phyloP scores from a whole-genome alignment of 2,329 filamentous ascomycete species.

The Thelonectria rubi region DNA sequence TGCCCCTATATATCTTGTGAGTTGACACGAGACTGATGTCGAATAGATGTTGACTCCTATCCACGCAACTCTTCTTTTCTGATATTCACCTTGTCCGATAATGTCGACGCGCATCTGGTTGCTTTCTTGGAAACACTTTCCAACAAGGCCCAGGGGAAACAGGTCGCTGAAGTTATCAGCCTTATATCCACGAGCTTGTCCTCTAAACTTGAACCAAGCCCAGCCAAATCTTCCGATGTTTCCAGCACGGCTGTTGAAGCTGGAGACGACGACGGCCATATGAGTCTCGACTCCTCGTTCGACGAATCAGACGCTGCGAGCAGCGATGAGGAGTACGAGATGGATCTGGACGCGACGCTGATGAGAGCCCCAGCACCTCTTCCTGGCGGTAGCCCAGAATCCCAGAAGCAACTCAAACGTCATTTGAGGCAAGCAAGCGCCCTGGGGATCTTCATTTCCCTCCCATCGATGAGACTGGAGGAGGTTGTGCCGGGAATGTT shows the following conservation, averaged over 20 bases:
- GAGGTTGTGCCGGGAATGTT: slow-evolving; percentile 57
- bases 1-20: slow-evolving; percentile 13
- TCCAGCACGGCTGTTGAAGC: neutral
- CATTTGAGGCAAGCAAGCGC: slow-evolving; percentile 63
- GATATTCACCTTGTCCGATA: slow-evolving; percentile 54
- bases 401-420: slow-evolving; percentile 29
- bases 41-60: slow-evolving; percentile 48
- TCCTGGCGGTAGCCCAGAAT: neutral
- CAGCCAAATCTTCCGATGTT: neutral
- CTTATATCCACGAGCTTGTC: slow-evolving; percentile 31
- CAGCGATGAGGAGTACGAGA: slow-evolving; percentile 26
- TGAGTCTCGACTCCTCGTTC: slow-evolving; percentile 20
- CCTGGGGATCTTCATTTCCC: slow-evolving; percentile 76
- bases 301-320: slow-evolving; percentile 23
- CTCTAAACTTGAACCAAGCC: slow-evolving; percentile 15
- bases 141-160: slow-evolving; percentile 43
- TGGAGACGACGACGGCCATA: neutral
- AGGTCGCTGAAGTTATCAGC: slow-evolving; percentile 31
- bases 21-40: neutral
- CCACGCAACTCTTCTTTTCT: slow-evolving; percentile 52
- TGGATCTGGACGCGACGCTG: slow-evolving; percentile 23
- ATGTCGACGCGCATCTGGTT: slow-evolving; percentile 51
- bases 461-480: slow-evolving; percentile 59
- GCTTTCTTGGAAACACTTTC: slow-evolving; percentile 54
- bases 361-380: neutral